Percentiles rank a stretch among this genome's conserved stretches.
These are phyloP conservation scores for Coniochaeta ligniaria DNA, from an alignment of 2,329 filamentous ascomycete genomes.

Conservation along the genomic window DNA sequence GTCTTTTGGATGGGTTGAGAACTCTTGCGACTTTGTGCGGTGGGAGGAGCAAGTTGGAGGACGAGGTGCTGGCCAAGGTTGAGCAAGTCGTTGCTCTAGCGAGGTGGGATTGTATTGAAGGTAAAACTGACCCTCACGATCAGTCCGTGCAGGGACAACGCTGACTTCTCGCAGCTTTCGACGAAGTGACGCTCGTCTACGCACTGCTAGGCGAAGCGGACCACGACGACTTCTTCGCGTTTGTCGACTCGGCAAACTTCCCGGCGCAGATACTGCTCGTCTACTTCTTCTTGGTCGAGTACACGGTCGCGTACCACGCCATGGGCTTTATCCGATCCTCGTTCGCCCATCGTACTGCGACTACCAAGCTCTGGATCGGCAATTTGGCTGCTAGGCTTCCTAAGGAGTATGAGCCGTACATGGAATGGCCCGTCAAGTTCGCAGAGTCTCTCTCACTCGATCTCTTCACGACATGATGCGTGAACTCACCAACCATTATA, in stretches of 20 bases:
- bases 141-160: too few relatives aligned
- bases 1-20: slow-evolving; percentile 20
- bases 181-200: slow-evolving; percentile 19
- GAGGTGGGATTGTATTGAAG: slow-evolving; percentile 17
- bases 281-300: slow-evolving; percentile 26
- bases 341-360: slow-evolving; percentile 10
- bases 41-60: slow-evolving; percentile 18
- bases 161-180: slow-evolving; percentile 12
- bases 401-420: slow-evolving; percentile 9
- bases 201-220: slow-evolving; percentile 17
- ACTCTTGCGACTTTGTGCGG: slow-evolving; percentile 21
- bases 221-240: slow-evolving; percentile 22
- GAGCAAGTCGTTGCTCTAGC: slow-evolving; percentile 20
- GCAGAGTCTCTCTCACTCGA: background rate
- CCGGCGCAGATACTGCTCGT: slow-evolving; percentile 26
- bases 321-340: slow-evolving; percentile 5
- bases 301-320: slow-evolving; percentile 11
- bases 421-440: slow-evolving; percentile 11
- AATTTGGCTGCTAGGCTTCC: slow-evolving; percentile 9
- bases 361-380: slow-evolving; percentile 11
- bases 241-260: slow-evolving; percentile 22
- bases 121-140: slow-evolving; percentile 11
- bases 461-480: slow-evolving; percentile 1
- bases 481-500: background rate
- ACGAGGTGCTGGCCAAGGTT: slow-evolving; percentile 21